These are phyloP conservation scores for Kwoniella mangroviensis DNA, from an alignment of 768 basidiomycete species.

Conservation along the genomic window DNA sequence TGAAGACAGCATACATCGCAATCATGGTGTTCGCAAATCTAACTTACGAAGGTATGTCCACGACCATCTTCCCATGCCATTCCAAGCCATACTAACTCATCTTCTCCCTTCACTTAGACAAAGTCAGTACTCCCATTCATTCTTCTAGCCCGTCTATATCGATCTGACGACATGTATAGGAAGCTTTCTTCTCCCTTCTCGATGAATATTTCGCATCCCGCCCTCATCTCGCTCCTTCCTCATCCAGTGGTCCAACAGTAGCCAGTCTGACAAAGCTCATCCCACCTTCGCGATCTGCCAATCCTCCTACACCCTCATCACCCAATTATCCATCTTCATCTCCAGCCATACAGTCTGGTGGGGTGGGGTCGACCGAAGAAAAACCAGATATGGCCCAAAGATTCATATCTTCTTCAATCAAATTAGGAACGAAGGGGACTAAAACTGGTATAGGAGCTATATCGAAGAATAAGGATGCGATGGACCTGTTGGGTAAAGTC, in stretches of 20 bases:
- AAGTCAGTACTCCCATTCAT: constrained; percentile 2
- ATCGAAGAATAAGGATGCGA: constrained; percentile 37
- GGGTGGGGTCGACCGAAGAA: constrained; percentile 5
- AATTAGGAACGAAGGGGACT: constrained; percentile 32
- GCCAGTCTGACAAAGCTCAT: constrained; percentile 2
- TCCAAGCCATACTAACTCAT: constrained; percentile 7
- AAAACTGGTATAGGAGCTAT: constrained; percentile 33
- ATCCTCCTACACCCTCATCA: constrained; percentile 9
- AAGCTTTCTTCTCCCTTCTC: constrained; percentile 52
- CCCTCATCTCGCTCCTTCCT: constrained; percentile 32
- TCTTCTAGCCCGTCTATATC: neutral
- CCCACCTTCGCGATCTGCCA: constrained; percentile 22
- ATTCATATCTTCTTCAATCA: constrained; percentile 36
- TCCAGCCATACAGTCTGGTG: neutral
- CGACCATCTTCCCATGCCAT: neutral
- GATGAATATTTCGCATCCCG: constrained; percentile 53
- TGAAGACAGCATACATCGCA: neutral
- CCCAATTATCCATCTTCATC: constrained; percentile 2
- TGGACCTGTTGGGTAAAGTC: constrained; percentile 40
- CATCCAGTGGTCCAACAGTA: constrained; percentile 14
- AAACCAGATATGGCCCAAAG: constrained; percentile 42
- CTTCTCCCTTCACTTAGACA: constrained; percentile 4
- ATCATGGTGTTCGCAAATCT: constrained; percentile 45
- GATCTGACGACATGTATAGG: constrained; percentile 11
- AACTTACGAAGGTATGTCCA: constrained; percentile 41